Base-by-base conservation (phyloP, 1,284 basidiomycete genomes). In the Microbotryomycetes sp. region DNA sequence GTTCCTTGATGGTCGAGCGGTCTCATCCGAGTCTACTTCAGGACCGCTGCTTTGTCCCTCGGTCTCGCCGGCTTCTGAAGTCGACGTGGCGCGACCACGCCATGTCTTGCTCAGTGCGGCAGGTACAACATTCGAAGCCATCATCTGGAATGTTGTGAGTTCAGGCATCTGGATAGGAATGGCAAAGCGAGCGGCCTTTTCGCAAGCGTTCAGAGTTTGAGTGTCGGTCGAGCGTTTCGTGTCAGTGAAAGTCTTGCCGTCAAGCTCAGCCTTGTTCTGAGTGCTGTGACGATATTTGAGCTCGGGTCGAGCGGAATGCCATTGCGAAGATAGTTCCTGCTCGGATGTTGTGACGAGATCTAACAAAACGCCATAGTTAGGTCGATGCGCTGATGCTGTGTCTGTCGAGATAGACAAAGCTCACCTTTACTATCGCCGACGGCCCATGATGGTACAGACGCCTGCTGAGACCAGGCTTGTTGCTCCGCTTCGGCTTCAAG, bases 131-230 rank as follows among this genome's bases (percentile, higher is more conserved):
- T 42, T 42, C 36, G 36, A 42, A 12, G 49, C 61, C 57, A 59
- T 59, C 15, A 30, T 45, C 47, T 26, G 56, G 57, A 64, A 64
- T 19, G 62, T 52, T 12, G 53, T 48, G 6, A 62, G 42, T 31
- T 61, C 63, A 30, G 63, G 64, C 49, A 64, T 64, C 49, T 64
- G 62, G 45, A 63, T 54, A 14, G 36, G 36, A 42, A 42, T 42
- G 12, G 36, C 36, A 19, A 42, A 42, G 12, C 36, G 36, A 19
- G 36, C 36, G 16, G 64, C 67, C 49, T 66, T 63, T 52, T 62
- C 59, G 61, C 64, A 66, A 19, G 36, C 59, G 57, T 49, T 54
- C 36, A 42, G 9, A 9, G 36, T 42, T 19, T 9, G 12, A 12
- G 12, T 19, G 36, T 19, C 36, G 36, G 36, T 42, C 36, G 36